Conservation (phyloP, 352 stramenopile species). For the Thalassiosira sp. region DNA sequence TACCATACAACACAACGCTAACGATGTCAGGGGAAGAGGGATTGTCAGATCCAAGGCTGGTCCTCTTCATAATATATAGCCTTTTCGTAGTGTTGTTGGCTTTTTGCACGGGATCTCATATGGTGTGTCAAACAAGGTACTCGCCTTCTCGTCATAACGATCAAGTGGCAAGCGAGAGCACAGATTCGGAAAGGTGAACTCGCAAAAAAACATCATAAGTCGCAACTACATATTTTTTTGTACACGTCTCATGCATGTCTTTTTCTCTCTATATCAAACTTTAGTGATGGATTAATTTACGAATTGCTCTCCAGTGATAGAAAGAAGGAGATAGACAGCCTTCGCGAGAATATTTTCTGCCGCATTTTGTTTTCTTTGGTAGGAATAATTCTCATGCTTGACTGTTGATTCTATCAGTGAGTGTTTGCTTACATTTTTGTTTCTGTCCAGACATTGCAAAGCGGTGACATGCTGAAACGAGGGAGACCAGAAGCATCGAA, state of each 20-base stretch:
- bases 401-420: neutral
- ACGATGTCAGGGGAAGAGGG: too few relatives aligned
- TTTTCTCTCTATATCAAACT: too few relatives aligned
- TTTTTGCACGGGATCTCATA: neutral
- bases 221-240: too few relatives aligned
- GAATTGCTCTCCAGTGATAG: neutral
- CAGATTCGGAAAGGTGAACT: neutral
- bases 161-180: neutral
- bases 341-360: neutral
- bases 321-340: conserved; percentile 4
- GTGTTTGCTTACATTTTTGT: neutral
- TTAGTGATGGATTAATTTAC: neutral
- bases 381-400: neutral
- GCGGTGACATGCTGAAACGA: neutral
- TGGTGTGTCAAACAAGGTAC: neutral
- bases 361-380: conserved; percentile 3
- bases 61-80: neutral
- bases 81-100: neutral
- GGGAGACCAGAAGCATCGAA: neutral
- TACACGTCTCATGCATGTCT: too few relatives aligned
- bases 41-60: neutral
- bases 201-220: neutral
- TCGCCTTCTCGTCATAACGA: neutral
- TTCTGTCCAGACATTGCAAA: conserved; percentile 3
- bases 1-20: too few relatives aligned